Base-by-base conservation (phyloP, 106 monocot genomes). In the Apostasia shenzhenica region DNA sequence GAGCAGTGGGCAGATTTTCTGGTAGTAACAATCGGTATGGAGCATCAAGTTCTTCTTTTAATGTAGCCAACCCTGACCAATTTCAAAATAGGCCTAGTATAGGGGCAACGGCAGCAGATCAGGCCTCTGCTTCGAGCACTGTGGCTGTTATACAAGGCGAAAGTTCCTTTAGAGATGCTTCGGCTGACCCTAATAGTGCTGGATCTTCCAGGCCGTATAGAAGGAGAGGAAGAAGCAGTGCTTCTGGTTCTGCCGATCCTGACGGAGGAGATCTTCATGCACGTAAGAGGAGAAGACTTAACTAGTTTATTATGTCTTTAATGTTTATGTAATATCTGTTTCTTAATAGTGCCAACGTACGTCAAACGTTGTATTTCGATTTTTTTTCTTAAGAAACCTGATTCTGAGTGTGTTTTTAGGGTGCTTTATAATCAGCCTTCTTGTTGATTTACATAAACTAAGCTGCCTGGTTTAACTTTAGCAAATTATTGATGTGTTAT, bases 111-210 rank as follows among this genome's bases (percentile, higher is more conserved):
- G 54, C 79, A 44, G 78, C 83, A 1, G 91, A 91, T 74, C 91
- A 88, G 70, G 81, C 80, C 10, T 91, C 91, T 53, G 81, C 83
- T 55, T 91, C 90, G 6, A 94, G 90, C 73, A 91, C 94, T 49
- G 85, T 85, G 83, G 87, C 85, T 37, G 70, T 83, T 14, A 94
- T 94, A 79, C 90, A 91, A 48, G 94, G 77, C 40, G 90, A 84
- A 71, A 77, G 65, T 7, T 76, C 56, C 56, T 41, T 51, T 46
- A 26, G 72, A 54, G 83, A 80, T 59, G 78, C 70, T 5, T 68
- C 75, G 8, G 78, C 59, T 3, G 93, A 80, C 66, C 86, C 87
- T 48, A 85, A 84, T 52, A 83, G 78, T 76, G 90, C 81, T 5
- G 90, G 87, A 44, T 79, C 87, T 54, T 83, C 87, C 48, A 84